Percentiles rank a stretch among this genome's conserved stretches.
These are phyloP conservation scores for Starmera pachycereana DNA, from an alignment of 805 yeast genomes.

Conservation along the genomic window DNA sequence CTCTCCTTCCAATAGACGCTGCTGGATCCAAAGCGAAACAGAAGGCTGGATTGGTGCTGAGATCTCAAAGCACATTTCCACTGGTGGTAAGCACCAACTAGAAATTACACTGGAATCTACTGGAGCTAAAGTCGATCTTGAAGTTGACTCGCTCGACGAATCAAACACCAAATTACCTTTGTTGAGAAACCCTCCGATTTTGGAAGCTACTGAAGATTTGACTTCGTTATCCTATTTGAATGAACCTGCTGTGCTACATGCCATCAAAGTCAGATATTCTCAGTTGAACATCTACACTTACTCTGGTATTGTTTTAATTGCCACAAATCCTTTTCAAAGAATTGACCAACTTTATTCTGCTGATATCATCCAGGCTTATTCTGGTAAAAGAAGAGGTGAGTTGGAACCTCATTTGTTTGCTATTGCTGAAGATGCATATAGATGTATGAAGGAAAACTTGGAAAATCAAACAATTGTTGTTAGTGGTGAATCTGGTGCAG, in stretches of 20 bases:
- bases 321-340: slow-evolving; percentile 90
- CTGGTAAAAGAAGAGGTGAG: slow-evolving; percentile 89
- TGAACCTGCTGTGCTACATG: slow-evolving; percentile 94
- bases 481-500: slow-evolving; percentile 98
- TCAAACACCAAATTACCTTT: slow-evolving; percentile 48
- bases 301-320: slow-evolving; percentile 93
- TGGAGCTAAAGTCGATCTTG: slow-evolving; percentile 33
- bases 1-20: slow-evolving; percentile 34
- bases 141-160: slow-evolving; percentile 27
- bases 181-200: slow-evolving; percentile 80
- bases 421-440: slow-evolving; percentile 94
- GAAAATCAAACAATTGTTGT: slow-evolving; percentile 93
- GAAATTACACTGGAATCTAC: slow-evolving; percentile 45
- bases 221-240: slow-evolving; percentile 86
- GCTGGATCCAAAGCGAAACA: slow-evolving; percentile 66
- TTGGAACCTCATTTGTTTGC: slow-evolving; percentile 96
- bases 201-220: slow-evolving; percentile 91
- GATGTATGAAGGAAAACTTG: slow-evolving; percentile 82
- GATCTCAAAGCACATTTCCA: slow-evolving; percentile 35
- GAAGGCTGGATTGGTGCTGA: slow-evolving; percentile 69
- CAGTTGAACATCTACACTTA: slow-evolving; percentile 91
- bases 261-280: slow-evolving; percentile 80
- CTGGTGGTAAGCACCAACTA: slow-evolving; percentile 34
- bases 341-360: slow-evolving; percentile 86
- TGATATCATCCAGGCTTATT: slow-evolving; percentile 89